These are phyloP conservation scores for Madurella fahalii DNA, from an alignment of 2,329 filamentous ascomycete species.

Conservation along the genomic window DNA sequence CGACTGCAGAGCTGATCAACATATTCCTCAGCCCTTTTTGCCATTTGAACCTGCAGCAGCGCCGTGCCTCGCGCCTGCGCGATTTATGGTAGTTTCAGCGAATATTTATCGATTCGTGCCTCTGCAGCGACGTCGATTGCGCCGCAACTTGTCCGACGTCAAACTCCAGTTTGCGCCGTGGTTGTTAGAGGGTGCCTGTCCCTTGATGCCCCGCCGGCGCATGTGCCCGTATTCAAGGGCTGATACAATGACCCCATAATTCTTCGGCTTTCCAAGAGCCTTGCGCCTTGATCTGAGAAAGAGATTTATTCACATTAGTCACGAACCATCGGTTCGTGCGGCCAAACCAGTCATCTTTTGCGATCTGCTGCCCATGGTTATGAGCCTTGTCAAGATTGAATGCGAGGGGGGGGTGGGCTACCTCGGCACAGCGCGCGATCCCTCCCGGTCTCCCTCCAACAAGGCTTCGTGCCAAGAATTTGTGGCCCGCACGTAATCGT, in stretches of 20 bases:
- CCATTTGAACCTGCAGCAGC: background rate
- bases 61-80: background rate
- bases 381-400: background rate
- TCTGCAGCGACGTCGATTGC: constrained; percentile 6
- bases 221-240: too few relatives aligned
- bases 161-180: background rate
- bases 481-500: background rate
- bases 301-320: background rate
- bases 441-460: background rate
- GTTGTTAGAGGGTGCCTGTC: background rate
- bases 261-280: too few relatives aligned
- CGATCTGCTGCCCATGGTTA: background rate
- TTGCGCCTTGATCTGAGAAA: background rate
- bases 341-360: background rate
- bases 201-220: too few relatives aligned
- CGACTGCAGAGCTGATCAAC: constrained; percentile 1
- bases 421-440: constrained; percentile 5
- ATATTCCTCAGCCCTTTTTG: background rate
- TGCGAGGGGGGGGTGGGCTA: background rate
- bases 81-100: background rate
- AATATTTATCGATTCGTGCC: background rate
- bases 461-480: background rate
- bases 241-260: too few relatives aligned
- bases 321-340: background rate
- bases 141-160: constrained; percentile 10